phyloP scores from a whole-genome alignment of 176 grass and related monocot genomes.

The Musa schizocarpa region DNA sequence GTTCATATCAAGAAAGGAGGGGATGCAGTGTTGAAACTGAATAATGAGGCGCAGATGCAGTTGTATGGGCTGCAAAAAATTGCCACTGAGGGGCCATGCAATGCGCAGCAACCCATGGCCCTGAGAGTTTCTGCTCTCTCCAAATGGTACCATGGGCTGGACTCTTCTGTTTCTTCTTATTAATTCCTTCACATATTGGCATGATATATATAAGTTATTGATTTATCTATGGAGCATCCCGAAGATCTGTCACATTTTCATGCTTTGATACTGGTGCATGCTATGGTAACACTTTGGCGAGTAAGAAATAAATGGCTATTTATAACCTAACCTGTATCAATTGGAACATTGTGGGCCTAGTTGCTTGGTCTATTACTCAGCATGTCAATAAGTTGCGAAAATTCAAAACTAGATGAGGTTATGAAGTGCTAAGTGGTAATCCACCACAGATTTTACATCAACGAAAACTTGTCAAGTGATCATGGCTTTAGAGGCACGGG shows the following conservation, averaged over 20 bases:
- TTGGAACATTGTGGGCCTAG: not conserved
- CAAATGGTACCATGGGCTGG: conserved; percentile 56
- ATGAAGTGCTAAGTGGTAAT: no score
- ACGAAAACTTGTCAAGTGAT: no score
- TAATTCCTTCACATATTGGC: not conserved
- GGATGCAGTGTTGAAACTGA: conserved; percentile 48
- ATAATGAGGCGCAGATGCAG: conserved; percentile 49
- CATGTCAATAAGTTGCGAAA: no score
- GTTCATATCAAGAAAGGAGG: conserved; percentile 36
- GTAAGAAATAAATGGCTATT: not conserved
- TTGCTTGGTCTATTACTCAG: no score
- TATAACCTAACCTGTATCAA: not conserved
- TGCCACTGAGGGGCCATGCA: conserved; percentile 85
- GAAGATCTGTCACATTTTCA: not conserved
- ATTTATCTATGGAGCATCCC: not conserved
- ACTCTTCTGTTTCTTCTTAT: conserved; percentile 3
- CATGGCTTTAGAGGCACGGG: no score
- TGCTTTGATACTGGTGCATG: not conserved
- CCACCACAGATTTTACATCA: no score
- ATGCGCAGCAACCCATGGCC: conserved; percentile 56
- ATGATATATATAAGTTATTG: not conserved
- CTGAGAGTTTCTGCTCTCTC: conserved; percentile 71
- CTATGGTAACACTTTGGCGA: not conserved
- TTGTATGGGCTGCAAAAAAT: conserved; percentile 81
- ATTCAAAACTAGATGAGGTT: no score